Evolutionary conservation across 768 basidiomycete species (phyloP), one percentile per base, ranked within the genome.

Genomic region (Phylloporus scabripes): DNA sequence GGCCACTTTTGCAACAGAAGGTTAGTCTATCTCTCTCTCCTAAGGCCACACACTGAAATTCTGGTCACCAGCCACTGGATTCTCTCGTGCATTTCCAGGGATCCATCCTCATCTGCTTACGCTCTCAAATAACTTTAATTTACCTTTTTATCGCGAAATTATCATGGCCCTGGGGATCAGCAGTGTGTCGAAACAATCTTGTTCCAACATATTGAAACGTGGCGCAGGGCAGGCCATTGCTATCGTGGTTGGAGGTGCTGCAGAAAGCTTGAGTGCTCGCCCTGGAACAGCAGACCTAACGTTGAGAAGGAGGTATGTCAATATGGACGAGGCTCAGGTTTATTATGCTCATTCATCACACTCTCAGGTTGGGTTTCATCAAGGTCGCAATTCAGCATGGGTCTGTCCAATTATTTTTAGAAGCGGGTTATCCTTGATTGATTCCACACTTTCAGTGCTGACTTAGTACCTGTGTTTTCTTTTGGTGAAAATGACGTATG

Each of bases 401-500:
- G 89, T 90, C 51, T 9, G 79, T 51, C 33, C 39, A 10, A 21
- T 23, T 6, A 24, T 45, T 54, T 14, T 4, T 10, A 2, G 18
- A 4, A 44, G 7, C 20, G 18, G n/a, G n/a, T 20, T n/a, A 24
- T 42, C 51, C 12, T 43, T 34, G 21, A 48, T 50, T 38, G 29
- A 52, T 21, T 45, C 10, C 42, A 28, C 40, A 32, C 12, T 46
- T 20, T 12, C 55, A 93, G 92, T 46, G 96, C 96, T 33, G 92
- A 94, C 60, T 74, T 99, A 10, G 96, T 99, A 0, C 96, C 96
- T 0, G 94, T 97, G 3, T 98, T 99, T 63, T 94, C 92, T 5
- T 99, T 99, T 59, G 96, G 96, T 11, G 96, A 99, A 73, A 98
- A 98, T 64, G 96, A 98, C 66, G 94, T 94, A 53, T 8, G 81